A percentile compares a stretch with the other conserved stretches of the same genome.
Evolutionary conservation across 306 rosid genomes (phyloP).

Genomic region (Prunus davidiana): DNA sequence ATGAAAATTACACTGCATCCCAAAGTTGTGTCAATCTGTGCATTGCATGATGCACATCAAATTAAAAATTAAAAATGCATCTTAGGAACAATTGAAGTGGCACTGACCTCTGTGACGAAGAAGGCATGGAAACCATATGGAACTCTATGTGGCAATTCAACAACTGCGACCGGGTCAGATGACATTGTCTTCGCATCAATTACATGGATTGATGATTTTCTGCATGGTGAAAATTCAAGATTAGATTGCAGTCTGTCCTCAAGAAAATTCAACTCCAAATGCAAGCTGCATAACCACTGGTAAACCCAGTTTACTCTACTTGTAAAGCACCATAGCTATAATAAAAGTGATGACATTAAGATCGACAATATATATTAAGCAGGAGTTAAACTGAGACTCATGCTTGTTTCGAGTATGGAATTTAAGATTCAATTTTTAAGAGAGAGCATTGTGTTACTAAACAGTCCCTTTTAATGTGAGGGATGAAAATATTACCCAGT

Average conservation of each 20-base stretch:
- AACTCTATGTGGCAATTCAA: constrained; percentile 81
- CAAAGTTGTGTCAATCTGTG: not conserved
- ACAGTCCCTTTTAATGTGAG: too few relatives aligned
- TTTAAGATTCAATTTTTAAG: too few relatives aligned
- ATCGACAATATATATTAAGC: too few relatives aligned
- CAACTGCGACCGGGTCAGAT: constrained; percentile 76
- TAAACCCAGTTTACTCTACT: not conserved
- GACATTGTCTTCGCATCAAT: constrained; percentile 94
- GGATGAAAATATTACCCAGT: constrained; percentile 45
- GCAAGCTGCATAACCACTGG: not conserved
- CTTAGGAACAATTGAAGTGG: constrained; percentile 2
- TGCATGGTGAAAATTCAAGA: constrained; percentile 30
- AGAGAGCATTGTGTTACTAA: too few relatives aligned
- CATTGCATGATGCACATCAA: not conserved
- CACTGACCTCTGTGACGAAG: constrained; percentile 83
- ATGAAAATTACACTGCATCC: not conserved
- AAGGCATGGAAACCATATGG: constrained; percentile 94
- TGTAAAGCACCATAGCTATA: not conserved
- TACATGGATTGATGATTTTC: constrained; percentile 70
- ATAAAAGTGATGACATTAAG: too few relatives aligned
- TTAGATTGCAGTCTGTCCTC: constrained; percentile 5
- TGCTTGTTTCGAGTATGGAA: too few relatives aligned
- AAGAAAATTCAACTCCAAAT: not conserved
- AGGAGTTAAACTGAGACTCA: too few relatives aligned
- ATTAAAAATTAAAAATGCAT: not conserved